Evolutionary conservation across 768 basidiomycete species (phyloP).

Genomic region (Collybiopsis confluens): DNA sequence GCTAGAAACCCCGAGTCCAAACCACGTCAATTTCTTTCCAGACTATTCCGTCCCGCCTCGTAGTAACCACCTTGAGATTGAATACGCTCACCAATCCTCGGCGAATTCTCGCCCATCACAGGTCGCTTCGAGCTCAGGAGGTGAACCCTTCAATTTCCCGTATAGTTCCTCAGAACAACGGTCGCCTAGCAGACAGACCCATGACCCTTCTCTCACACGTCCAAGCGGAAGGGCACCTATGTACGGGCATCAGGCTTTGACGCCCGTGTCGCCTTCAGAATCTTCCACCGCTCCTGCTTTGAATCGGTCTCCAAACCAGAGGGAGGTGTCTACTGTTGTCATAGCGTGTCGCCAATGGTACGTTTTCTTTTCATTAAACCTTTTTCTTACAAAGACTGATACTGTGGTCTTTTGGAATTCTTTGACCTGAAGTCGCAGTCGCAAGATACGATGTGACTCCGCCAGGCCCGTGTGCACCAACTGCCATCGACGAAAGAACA

Average conservation of each 20-base stretch:
- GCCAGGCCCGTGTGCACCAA: slow-evolving; percentile 79
- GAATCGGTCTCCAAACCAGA: slow-evolving; percentile 38
- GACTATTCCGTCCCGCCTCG: slow-evolving; percentile 40
- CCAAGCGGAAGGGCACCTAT: slow-evolving; percentile 27
- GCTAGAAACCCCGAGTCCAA: slow-evolving; percentile 40
- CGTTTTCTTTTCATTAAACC: slow-evolving; percentile 39
- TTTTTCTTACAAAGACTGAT: slow-evolving; percentile 34
- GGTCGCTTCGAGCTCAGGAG: slow-evolving; percentile 23
- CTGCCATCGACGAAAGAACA: slow-evolving; percentile 72
- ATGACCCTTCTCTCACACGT: slow-evolving; percentile 40
- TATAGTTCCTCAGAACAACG: slow-evolving; percentile 39
- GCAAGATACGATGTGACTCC: slow-evolving; percentile 86
- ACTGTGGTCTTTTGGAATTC: slow-evolving; percentile 18
- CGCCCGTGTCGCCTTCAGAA: slow-evolving; percentile 32
- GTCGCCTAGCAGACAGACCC: slow-evolving; percentile 40
- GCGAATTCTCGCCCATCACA: slow-evolving; percentile 38
- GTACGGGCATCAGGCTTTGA: slow-evolving; percentile 25
- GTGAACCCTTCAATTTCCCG: slow-evolving; percentile 32
- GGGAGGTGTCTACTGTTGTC: slow-evolving; percentile 63
- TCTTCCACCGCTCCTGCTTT: slow-evolving; percentile 24
- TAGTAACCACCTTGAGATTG: slow-evolving; percentile 44
- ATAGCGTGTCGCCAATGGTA: slow-evolving; percentile 86
- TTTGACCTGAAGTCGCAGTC: slow-evolving; percentile 57
- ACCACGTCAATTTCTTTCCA: slow-evolving; percentile 36
- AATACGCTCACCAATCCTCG: slow-evolving; percentile 37